A percentile compares a stretch with the other conserved stretches of the same genome.
Evolutionary conservation across 352 stramenopile genomes (phyloP).

Genomic region (Globisporangium apiculatum): DNA sequence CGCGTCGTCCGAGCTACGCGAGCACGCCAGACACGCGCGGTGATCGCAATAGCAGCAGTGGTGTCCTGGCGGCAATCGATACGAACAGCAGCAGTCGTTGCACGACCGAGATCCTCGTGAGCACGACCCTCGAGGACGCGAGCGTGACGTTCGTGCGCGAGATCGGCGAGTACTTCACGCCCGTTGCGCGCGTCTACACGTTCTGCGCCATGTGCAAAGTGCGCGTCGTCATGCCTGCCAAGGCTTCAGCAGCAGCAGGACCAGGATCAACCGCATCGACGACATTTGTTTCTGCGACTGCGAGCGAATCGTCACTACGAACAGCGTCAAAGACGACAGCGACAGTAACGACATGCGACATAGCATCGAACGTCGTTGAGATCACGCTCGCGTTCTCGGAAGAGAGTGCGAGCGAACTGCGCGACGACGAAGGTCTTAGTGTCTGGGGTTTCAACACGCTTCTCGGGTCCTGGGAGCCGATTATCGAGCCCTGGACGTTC

Average conservation of each 20-base stretch:
- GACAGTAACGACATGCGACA: too few relatives aligned
- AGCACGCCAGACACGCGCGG: background rate
- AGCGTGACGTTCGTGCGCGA: constrained; percentile 69
- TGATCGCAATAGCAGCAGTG: background rate
- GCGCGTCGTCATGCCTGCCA: constrained; percentile 24
- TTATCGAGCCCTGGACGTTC: constrained; percentile 76
- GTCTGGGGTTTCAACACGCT: constrained; percentile 74
- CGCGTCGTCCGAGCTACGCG: background rate
- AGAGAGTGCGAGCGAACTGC: constrained; percentile 33
- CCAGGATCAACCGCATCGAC: too few relatives aligned
- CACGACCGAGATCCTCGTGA: constrained; percentile 26
- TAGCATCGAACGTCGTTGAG: background rate
- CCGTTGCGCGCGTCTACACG: constrained; percentile 53
- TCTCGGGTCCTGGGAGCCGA: constrained; percentile 71
- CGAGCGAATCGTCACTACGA: background rate
- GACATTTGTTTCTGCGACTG: background rate
- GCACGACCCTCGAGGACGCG: constrained; percentile 53
- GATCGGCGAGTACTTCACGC: constrained; percentile 67
- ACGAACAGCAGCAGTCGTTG: background rate
- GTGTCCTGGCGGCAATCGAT: background rate
- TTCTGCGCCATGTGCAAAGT: constrained; percentile 65
- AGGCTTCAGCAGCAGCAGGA: background rate
- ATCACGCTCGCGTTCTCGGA: constrained; percentile 54
- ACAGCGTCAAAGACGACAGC: too few relatives aligned
- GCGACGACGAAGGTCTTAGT: constrained; percentile 66